Base-by-base conservation (phyloP, 371 early-diverging fungal genomes). In the Mucor mucedo region DNA sequence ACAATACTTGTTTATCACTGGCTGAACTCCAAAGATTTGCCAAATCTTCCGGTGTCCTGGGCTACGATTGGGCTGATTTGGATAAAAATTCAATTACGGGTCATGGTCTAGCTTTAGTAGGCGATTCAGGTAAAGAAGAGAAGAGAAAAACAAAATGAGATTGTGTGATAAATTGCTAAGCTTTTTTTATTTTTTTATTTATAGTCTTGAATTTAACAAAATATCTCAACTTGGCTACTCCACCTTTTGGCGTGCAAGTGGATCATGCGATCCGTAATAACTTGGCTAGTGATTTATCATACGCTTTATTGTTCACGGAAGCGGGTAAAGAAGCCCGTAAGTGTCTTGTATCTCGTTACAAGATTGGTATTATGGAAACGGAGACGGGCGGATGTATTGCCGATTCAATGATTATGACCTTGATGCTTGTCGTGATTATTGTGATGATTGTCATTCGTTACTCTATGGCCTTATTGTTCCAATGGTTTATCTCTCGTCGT, bases 381-480 rank as follows among this genome's bases (percentile, higher is more conserved):
- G 78, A 80, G 47, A 69, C 75, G 0, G 73, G 73, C 48, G 82
- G 82, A 33, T 90, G 92, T 77, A 81, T 89, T 58, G 75, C 88
- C 5, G 73, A 83, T 33, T 71, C 82, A 42, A 79, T 82, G 35
- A 72, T 84, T 14, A 75, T 80, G 73, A 77, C 60, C 5, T 8
- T 79, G 4, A 77, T 76, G 69, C 60, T 84, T 27, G 76, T 77
- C 1, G 73, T 82, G n/a, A 79, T 84, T 63, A 55, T 82, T 27
- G 72, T 70, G 10, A 68, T 84, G 44, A 75, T 84, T 53, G 66
- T 76, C 14, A 68, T 80, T 5, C 80, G 82, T 3, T 89, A 88
- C 62, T 67, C 84, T 0, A 80, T 90, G 66, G 90, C 89, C 0
- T 64, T 84, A 1, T 53, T 83, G 8, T 90, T 89, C 73, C 85